Evolutionary conservation across 2,329 filamentous ascomycete species (phyloP), one percentile per base, ranked within the genome.

Genomic region (Emmonsiellopsis sp.): DNA sequence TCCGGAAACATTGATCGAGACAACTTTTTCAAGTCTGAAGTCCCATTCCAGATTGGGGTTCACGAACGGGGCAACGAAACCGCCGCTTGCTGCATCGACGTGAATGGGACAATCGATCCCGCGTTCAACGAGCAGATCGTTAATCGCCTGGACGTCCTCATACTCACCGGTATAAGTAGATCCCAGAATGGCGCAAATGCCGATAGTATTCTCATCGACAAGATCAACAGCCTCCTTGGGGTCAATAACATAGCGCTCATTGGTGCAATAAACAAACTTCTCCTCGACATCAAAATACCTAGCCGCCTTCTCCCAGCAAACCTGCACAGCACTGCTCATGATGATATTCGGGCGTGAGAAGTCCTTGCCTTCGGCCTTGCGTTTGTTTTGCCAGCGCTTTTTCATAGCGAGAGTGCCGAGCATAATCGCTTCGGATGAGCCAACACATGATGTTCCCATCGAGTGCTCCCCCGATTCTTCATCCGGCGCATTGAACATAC

Each of bases 121-220:
- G 54, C 78, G 84, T 76, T 90, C 75, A 5, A 90, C 68, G 36
- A 97, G 77, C 44, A 96, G 76, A 67, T 96, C 89, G 63, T 95
- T 96, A 71, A 97, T 87, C 9, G 80, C 84, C 77, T 95, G 92
- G 65, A 91, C 85, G 63, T 96, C 90, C 72, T 96, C 92, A 63
- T 97, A 95, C 74, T 96, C 87, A 57, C 92, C 92, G 0, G 92
- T 96, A 71, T 96, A 96, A 0, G 92, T 97, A 2, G 89, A 93
- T 7, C 91, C 92, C 2, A 97, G 73, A 60, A 97, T 96, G 54
- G 83, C 80, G 65, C 90, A 95, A 63, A 96, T 96, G 56, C 92
- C 92, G 63, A 97, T 96, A 3, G 82, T 85, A 68, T 85, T 85
- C 71, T 85, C 82, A 56, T 85, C 82, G 6, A 84, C 71, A 31